Percentiles rank a stretch among this genome's conserved stretches.
These are phyloP conservation scores for Boletus sensibilis DNA, from an alignment of 768 basidiomycete species.

Conservation along the genomic window DNA sequence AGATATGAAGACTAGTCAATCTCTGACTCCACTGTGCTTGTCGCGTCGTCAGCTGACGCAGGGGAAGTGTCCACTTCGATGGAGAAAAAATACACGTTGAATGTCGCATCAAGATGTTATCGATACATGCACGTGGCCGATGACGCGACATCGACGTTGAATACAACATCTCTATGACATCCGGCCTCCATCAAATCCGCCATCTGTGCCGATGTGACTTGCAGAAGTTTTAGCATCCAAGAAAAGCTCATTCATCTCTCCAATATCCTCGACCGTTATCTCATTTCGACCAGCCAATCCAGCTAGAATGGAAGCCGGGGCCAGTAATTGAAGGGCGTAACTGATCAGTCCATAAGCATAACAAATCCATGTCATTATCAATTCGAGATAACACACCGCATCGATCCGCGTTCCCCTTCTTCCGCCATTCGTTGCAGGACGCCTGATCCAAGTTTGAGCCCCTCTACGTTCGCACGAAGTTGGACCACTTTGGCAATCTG, in stretches of 20 bases:
- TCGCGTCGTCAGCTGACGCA: not conserved
- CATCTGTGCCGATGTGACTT: conserved; percentile 45
- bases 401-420: conserved; percentile 78
- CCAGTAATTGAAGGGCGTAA: conserved; percentile 88
- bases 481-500: conserved; percentile 87
- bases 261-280: conserved; percentile 85
- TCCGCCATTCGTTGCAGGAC: conserved; percentile 79
- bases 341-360: conserved; percentile 38
- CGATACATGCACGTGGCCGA: conserved; percentile 7
- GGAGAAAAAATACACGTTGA: not conserved
- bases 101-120: not conserved
- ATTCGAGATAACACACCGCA: conserved; percentile 53
- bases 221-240: conserved; percentile 87
- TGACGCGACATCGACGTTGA: conserved; percentile 3
- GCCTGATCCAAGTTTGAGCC: conserved; percentile 68
- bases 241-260: conserved; percentile 93
- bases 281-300: conserved; percentile 72
- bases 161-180: conserved; percentile 26
- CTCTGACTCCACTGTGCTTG: conserved; percentile 1
- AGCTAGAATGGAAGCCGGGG: conserved; percentile 88
- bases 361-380: conserved; percentile 6
- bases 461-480: conserved; percentile 83
- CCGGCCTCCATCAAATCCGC: conserved; percentile 34
- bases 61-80: not conserved
- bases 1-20: conserved; percentile 8